Evolutionary conservation across 768 basidiomycete species (phyloP).

Genomic region (Russula brevipes): DNA sequence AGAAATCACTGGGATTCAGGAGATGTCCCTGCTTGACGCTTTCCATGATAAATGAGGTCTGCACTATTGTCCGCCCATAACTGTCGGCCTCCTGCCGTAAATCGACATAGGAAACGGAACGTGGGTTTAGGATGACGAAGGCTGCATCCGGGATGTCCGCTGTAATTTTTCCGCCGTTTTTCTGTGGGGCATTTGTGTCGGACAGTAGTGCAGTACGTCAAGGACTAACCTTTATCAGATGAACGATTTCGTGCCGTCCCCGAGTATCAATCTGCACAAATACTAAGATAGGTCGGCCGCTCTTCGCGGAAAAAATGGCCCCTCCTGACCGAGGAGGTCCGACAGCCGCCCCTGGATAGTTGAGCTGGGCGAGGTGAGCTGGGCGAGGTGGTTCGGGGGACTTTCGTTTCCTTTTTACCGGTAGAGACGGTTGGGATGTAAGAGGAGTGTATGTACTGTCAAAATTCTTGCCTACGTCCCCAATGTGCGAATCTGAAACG

Average conservation of each 20-base stretch:
- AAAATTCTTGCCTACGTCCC: background rate
- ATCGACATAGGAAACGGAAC: conserved; percentile 47
- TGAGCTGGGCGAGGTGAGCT: background rate
- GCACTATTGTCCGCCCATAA: conserved; percentile 44
- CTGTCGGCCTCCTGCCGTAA: conserved; percentile 37
- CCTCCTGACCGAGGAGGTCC: conserved; percentile 23
- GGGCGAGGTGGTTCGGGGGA: background rate
- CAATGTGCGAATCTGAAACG: background rate
- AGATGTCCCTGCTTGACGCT: conserved; percentile 43
- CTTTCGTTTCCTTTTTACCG: conserved; percentile 13
- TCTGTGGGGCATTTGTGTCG: conserved; percentile 37
- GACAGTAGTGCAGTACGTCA: background rate
- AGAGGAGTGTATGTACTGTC: background rate
- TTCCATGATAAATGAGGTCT: conserved; percentile 48
- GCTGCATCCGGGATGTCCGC: conserved; percentile 51
- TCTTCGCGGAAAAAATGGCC: conserved; percentile 40
- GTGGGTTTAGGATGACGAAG: conserved; percentile 52
- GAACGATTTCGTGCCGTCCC: conserved; percentile 46
- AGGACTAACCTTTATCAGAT: conserved; percentile 45
- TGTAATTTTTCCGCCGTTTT: conserved; percentile 58
- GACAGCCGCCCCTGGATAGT: no score
- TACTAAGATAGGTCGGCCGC: conserved; percentile 38
- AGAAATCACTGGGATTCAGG: conserved; percentile 43
- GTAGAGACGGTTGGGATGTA: background rate
- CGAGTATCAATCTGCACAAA: conserved; percentile 66